These are phyloP conservation scores for Sphagnum magellanicum DNA, from an alignment of 228 moss, liverwort and hornwort genomes.

Conservation along the genomic window DNA sequence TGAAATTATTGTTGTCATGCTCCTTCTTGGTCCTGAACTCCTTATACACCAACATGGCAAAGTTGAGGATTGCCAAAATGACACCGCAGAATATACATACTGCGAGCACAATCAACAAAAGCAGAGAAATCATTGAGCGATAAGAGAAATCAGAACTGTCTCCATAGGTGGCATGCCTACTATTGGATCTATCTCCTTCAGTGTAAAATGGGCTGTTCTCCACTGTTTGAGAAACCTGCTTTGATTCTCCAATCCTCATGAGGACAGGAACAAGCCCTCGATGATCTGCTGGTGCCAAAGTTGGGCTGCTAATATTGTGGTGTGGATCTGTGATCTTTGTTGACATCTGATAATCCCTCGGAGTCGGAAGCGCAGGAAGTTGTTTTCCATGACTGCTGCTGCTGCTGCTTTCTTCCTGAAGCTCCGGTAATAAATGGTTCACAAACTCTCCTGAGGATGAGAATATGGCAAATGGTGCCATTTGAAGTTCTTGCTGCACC, in stretches of 20 bases:
- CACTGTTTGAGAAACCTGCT: no score
- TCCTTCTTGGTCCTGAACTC: constrained; percentile 9
- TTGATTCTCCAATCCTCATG: constrained; percentile 7
- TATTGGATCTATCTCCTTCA: no score
- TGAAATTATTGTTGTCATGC: constrained; percentile 15
- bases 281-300: constrained; percentile 11
- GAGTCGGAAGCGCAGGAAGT: not conserved
- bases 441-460: constrained; percentile 28
- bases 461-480: constrained; percentile 38
- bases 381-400: no score
- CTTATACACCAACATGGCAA: no score
- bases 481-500: constrained; percentile 6
- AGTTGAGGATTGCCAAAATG: no score
- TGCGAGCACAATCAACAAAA: no score
- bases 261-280: constrained; percentile 28
- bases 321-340: not conserved
- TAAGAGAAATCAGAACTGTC: no score
- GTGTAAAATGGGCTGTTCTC: no score
- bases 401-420: no score
- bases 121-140: no score
- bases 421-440: constrained; percentile 22
- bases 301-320: not conserved
- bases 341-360: constrained; percentile 3
- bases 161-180: no score
- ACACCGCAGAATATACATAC: no score